Evolutionary conservation across 768 basidiomycete genomes (phyloP).

Genomic region (Daedalea quercina): DNA sequence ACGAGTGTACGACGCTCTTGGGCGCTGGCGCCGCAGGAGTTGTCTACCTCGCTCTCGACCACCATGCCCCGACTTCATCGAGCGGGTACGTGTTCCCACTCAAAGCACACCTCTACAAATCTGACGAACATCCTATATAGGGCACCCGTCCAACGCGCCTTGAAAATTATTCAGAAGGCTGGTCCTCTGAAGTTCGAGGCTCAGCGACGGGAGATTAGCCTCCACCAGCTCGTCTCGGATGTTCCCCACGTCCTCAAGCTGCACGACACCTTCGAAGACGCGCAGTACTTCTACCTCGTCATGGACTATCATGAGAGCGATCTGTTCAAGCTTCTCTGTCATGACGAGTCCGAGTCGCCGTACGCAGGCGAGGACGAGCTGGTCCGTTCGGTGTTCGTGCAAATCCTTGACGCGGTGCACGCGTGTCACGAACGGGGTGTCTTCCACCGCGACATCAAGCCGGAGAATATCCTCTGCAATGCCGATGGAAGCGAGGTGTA

Average conservation of each 20-base stretch:
- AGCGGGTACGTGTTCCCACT: slow-evolving; percentile 20
- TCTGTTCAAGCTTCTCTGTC: slow-evolving; percentile 37
- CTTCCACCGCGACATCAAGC: slow-evolving; percentile 51
- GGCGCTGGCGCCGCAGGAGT: slow-evolving; percentile 18
- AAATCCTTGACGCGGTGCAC: slow-evolving; percentile 44
- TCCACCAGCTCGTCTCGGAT: slow-evolving; percentile 5
- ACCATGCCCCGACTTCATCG: slow-evolving; percentile 6
- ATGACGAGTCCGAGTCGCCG: slow-evolving; percentile 13
- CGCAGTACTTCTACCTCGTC: slow-evolving; percentile 9
- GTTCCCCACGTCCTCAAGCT: slow-evolving; percentile 6
- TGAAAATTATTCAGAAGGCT: slow-evolving; percentile 16
- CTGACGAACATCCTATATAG: slow-evolving; percentile 8
- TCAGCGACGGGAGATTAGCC: slow-evolving; percentile 5
- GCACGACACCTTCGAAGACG: slow-evolving; percentile 4
- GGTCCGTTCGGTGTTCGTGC: slow-evolving; percentile 40
- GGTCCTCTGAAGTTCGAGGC: slow-evolving; percentile 60
- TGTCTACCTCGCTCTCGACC: slow-evolving; percentile 18
- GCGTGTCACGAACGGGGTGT: slow-evolving; percentile 41
- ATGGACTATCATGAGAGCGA: slow-evolving; percentile 27
- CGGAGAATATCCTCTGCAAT: slow-evolving; percentile 41
- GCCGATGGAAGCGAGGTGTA: slow-evolving; percentile 32
- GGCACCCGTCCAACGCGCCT: slow-evolving; percentile 2
- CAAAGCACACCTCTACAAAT: slow-evolving; percentile 12
- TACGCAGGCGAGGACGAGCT: slow-evolving; percentile 36
- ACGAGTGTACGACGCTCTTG: slow-evolving; percentile 13